Conservation (phyloP, 116 monocot genomes). For the Zostera marina region DNA sequence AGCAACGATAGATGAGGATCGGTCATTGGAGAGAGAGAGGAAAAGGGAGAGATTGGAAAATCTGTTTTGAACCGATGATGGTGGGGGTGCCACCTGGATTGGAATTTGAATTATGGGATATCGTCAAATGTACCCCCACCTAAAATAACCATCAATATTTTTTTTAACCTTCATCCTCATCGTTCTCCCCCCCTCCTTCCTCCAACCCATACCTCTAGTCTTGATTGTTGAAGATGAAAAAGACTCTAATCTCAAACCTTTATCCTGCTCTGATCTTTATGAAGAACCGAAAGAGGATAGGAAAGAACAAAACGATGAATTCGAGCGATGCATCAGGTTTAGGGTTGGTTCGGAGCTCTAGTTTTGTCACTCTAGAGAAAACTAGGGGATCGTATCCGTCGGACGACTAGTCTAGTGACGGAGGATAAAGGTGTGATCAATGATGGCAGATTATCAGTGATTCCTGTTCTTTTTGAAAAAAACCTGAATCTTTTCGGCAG, state of each 20-base stretch:
- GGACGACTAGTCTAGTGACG: background rate
- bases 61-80: too few species aligned
- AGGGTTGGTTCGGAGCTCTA: constrained; percentile 1
- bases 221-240: constrained; percentile 10
- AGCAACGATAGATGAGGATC: too few species aligned
- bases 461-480: background rate
- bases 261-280: background rate
- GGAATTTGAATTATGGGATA: too few species aligned
- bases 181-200: too few species aligned
- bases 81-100: too few species aligned
- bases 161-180: too few species aligned
- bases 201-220: too few species aligned
- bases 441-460: background rate
- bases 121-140: too few species aligned
- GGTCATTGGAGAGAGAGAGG: too few species aligned
- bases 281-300: background rate
- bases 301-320: too few species aligned
- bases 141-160: too few species aligned
- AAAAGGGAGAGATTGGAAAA: too few species aligned
- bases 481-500: background rate
- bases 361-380: background rate
- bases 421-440: background rate
- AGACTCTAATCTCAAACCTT: background rate
- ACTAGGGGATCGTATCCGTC: background rate
- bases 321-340: background rate